Evolutionary conservation across 306 rosid genomes (phyloP).

Genomic region (Acmispon strigosus): DNA sequence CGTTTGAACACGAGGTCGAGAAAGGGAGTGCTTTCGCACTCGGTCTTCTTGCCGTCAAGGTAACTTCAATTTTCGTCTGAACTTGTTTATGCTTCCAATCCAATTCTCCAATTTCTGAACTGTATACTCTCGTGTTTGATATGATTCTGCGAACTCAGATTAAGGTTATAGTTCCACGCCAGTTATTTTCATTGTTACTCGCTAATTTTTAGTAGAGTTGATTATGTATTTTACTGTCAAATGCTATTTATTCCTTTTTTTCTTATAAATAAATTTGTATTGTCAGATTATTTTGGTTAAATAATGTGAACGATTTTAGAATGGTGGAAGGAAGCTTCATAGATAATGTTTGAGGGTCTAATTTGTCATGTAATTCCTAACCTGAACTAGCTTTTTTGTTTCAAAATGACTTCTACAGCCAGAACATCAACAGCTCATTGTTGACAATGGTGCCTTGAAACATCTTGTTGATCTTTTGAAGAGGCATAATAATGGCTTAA

Average conservation of each 20-base stretch:
- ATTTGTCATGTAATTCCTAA: slow-evolving; percentile 17
- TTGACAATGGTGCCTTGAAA: slow-evolving; percentile 73
- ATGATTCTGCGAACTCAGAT: background rate
- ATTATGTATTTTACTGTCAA: background rate
- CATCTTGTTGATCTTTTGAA: slow-evolving; percentile 80
- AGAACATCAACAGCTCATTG: slow-evolving; percentile 94
- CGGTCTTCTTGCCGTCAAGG: slow-evolving; percentile 98
- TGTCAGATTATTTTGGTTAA: background rate
- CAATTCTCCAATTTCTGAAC: background rate
- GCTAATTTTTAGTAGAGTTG: background rate
- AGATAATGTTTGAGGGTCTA: slow-evolving; percentile 8
- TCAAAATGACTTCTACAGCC: slow-evolving; percentile 64
- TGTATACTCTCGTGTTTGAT: background rate
- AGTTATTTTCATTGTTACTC: background rate
- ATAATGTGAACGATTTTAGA: background rate
- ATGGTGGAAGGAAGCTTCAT: background rate
- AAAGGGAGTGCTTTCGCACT: slow-evolving; percentile 95
- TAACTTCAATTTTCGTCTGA: slow-evolving; percentile 19
- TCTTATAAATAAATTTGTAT: background rate
- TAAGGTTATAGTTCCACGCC: background rate
- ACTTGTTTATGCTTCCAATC: background rate
- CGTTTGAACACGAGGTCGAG: slow-evolving; percentile 94
- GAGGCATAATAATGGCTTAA: slow-evolving; percentile 55
- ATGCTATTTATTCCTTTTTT: background rate
- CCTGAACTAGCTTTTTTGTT: slow-evolving; percentile 23